Evolutionary conservation across 202 grass and related monocot genomes (phyloP).

Genomic region (Musa balbisiana): DNA sequence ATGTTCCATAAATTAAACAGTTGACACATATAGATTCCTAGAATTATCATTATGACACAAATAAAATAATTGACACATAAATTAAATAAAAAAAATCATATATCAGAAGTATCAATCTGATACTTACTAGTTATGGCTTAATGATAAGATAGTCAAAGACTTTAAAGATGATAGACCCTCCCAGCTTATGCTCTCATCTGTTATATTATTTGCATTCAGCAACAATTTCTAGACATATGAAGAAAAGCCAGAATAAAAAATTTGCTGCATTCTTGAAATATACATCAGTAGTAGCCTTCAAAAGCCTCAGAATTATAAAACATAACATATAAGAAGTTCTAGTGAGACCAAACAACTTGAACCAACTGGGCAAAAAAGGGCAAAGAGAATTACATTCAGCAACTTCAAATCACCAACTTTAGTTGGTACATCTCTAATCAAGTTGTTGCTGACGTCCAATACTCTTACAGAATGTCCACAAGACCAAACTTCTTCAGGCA

Average conservation of each 20-base stretch:
- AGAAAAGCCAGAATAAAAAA: constrained; percentile 28
- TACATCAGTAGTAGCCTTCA: neutral
- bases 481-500: constrained; percentile 86
- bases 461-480: constrained; percentile 63
- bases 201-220: constrained; percentile 70
- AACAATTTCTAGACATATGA: constrained; percentile 71
- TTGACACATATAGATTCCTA: neutral
- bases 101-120: neutral
- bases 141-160: constrained; percentile 49
- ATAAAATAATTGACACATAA: neutral
- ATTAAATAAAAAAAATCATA: neutral
- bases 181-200: constrained; percentile 70
- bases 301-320: neutral
- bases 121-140: constrained; percentile 63
- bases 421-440: constrained; percentile 57
- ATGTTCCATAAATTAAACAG: neutral
- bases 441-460: constrained; percentile 62
- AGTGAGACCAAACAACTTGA: constrained; percentile 12
- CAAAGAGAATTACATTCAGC: constrained; percentile 52
- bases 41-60: neutral
- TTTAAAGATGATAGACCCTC: constrained; percentile 65
- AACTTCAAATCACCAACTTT: constrained; percentile 58
- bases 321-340: neutral
- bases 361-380: constrained; percentile 1
- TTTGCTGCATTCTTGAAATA: constrained; percentile 16